A percentile compares a stretch with the other conserved stretches of the same genome.
These are phyloP conservation scores for Penicillium sp. DNA, from an alignment of 2,329 filamentous ascomycete genomes.

Conservation along the genomic window DNA sequence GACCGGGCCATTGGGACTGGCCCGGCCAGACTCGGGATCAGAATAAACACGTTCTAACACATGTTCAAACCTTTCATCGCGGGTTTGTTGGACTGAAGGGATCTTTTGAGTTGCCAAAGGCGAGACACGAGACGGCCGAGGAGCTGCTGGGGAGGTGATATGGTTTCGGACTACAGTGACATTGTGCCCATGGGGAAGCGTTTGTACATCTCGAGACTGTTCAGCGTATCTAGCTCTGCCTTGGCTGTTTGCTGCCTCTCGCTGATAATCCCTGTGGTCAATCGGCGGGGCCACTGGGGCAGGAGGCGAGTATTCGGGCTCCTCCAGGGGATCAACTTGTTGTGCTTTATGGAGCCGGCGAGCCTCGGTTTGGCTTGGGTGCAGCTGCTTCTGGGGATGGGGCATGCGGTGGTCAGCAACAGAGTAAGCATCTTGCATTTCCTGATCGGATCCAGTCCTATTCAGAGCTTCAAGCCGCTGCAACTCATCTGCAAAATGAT, in stretches of 20 bases:
- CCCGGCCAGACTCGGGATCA: constrained; percentile 36
- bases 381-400: constrained; percentile 32
- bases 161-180: constrained; percentile 71
- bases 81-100: constrained; percentile 57
- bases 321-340: constrained; percentile 41
- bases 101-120: constrained; percentile 57
- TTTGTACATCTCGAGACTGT: constrained; percentile 43
- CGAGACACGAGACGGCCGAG: constrained; percentile 71
- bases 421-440: constrained; percentile 41
- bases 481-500: constrained; percentile 37
- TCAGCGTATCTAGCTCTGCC: constrained; percentile 43
- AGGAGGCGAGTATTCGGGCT: constrained; percentile 51
- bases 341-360: constrained; percentile 23
- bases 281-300: constrained; percentile 40
- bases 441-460: constrained; percentile 37
- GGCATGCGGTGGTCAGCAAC: constrained; percentile 37
- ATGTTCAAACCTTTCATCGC: constrained; percentile 47
- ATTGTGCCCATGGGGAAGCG: constrained; percentile 40
- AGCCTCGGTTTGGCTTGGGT: constrained; percentile 23
- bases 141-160: constrained; percentile 71
- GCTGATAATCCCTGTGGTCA: constrained; percentile 27
- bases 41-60: constrained; percentile 27
- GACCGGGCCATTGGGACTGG: constrained; percentile 46
- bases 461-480: constrained; percentile 41
- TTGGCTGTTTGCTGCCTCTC: constrained; percentile 27